Evolutionary conservation across 805 yeast species (phyloP).

Genomic region (Metahyphopichia silvanorum): DNA sequence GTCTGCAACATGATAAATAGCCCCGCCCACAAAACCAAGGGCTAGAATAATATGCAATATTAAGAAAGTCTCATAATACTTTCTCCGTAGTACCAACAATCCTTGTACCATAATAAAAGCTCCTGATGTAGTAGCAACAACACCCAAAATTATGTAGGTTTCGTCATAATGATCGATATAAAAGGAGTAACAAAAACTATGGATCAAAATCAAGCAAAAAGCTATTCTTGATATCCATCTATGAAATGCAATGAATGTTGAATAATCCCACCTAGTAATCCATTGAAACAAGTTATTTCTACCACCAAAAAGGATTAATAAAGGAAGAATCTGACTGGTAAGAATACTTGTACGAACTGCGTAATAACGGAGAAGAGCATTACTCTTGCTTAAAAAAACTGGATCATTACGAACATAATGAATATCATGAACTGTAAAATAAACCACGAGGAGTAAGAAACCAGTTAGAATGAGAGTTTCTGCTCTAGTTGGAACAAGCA

Average conservation of each 20-base stretch:
- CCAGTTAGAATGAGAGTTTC: slow-evolving; percentile 32
- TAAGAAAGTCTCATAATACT: slow-evolving; percentile 52
- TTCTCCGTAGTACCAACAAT: slow-evolving; percentile 41
- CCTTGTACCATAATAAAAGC: slow-evolving; percentile 44
- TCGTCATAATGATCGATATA: slow-evolving; percentile 6
- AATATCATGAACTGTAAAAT: slow-evolving; percentile 21
- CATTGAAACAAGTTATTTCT: slow-evolving; percentile 36
- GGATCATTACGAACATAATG: slow-evolving; percentile 30
- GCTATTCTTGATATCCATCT: slow-evolving; percentile 26
- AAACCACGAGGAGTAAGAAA: slow-evolving; percentile 24
- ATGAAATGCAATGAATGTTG: slow-evolving; percentile 25
- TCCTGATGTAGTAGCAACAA: slow-evolving; percentile 30
- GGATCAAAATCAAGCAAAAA: slow-evolving; percentile 20
- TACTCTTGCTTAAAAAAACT: slow-evolving; percentile 26
- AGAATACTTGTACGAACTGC: slow-evolving; percentile 38
- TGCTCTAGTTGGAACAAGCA: slow-evolving; percentile 39
- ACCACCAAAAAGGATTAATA: slow-evolving; percentile 32
- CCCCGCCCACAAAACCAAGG: slow-evolving; percentile 42
- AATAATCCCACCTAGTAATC: slow-evolving; percentile 35
- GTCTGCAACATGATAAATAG: slow-evolving; percentile 48
- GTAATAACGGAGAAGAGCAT: slow-evolving; percentile 36
- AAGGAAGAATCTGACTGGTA: slow-evolving; percentile 26
- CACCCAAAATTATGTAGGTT: slow-evolving; percentile 24
- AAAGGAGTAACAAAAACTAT: slow-evolving; percentile 17
- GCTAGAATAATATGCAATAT: slow-evolving; percentile 58